Evolutionary conservation across 768 basidiomycete genomes (phyloP), one percentile per base, ranked within the genome.

Genomic region (Suillus hirtellus): DNA sequence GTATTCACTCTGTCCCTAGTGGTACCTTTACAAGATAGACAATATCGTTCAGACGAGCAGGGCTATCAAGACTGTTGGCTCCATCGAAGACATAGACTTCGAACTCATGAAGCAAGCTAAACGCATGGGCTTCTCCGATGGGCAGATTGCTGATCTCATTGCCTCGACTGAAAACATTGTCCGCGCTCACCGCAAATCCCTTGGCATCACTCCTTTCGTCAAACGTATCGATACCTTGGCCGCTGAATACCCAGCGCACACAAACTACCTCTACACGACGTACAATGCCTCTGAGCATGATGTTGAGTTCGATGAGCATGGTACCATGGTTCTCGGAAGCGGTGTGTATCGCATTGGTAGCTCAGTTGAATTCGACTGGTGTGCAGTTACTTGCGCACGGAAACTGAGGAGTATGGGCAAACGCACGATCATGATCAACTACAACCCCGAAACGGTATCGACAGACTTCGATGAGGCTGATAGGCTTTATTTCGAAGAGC

Each of bases 401-500:
- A 91, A 91, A 74, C 86, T 99, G 61, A 85, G 95, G 70, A 87
- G 91, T 67, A 92, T 95, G 86, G 95, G 96, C 75, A 90, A 92
- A 73, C 88, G 88, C 78, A 98, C 97, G 50, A 89, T 99, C 80
- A 99, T 99, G 96, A 85, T 99, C 84, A 99, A 99, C 82, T 99
- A 99, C 79, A 99, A 99, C 78, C 96, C 96, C 10, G 97, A 99
- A 79, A 99, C 97, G 4, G 97, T 99, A 47, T 98, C 96, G 8
- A 99, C 97, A 63, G 97, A 99, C 76, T 99, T 96, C 76, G 97
- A 99, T 72, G 97, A 99, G 79, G 97, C 97, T n/a, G 97, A 99
- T 71, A 82, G 97, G 63, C 80, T 99, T 54, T 99, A 99, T 82
- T 99, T 99, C 74, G 97, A 99, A 75, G 96, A 99, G 75, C 86